phyloP scores from a whole-genome alignment of 169 alveolate species.

The Perkinsus olseni region DNA sequence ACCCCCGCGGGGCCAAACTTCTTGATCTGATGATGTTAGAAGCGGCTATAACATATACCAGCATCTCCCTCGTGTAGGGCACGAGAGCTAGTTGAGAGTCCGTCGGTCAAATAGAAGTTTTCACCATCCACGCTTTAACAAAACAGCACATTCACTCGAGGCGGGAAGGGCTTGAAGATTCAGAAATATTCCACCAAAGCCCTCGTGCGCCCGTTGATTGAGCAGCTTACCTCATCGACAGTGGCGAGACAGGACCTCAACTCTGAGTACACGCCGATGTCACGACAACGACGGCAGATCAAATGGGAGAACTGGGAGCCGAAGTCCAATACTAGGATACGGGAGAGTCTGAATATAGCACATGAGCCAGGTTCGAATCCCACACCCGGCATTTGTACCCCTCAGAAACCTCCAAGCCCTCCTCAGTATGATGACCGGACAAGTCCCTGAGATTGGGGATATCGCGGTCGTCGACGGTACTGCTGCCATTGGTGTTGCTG shows the following conservation, averaged over 20 bases:
- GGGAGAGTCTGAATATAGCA: background rate
- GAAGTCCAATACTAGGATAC: constrained; percentile 37
- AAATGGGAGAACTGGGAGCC: constrained; percentile 44
- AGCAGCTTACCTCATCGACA: background rate
- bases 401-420: background rate
- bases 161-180: too few relatives aligned
- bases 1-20: constrained; percentile 33
- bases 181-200: too few relatives aligned
- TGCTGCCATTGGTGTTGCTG: background rate
- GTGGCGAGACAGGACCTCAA: constrained; percentile 8
- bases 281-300: constrained; percentile 47
- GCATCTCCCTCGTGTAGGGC: constrained; percentile 24
- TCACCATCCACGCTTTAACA: background rate
- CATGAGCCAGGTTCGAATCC: background rate
- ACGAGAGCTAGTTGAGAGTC: constrained; percentile 25
- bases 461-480: background rate
- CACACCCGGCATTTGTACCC: background rate
- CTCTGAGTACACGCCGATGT: constrained; percentile 39
- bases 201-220: background rate
- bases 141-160: background rate
- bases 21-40: constrained; percentile 27
- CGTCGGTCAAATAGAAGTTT: background rate
- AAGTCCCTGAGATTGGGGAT: background rate
- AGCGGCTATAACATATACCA: constrained; percentile 18
- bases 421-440: background rate